These are phyloP conservation scores for Mycena capillaripes DNA, from an alignment of 768 basidiomycete genomes.

Conservation along the genomic window DNA sequence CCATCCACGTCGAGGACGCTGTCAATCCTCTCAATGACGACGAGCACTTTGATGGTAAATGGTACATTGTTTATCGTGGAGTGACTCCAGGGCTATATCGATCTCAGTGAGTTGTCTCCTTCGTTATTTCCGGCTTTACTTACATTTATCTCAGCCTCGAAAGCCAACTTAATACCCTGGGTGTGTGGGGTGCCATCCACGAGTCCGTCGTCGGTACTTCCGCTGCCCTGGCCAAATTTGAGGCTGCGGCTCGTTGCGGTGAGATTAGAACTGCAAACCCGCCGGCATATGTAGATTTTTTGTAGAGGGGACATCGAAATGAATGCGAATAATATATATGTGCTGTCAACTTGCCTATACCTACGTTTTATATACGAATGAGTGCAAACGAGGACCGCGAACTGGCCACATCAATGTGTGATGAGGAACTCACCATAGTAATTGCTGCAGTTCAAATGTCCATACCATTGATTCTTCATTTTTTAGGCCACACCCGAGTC, in stretches of 20 bases:
- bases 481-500: too few relatives aligned
- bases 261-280: not conserved
- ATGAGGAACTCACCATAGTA: too few relatives aligned
- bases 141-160: not conserved
- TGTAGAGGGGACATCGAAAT: too few relatives aligned
- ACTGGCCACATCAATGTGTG: not conserved
- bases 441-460: too few relatives aligned
- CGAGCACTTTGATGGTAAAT: not conserved
- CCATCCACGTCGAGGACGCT: too few relatives aligned
- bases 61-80: constrained; percentile 1
- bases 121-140: not conserved
- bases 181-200: not conserved
- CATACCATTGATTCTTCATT: too few relatives aligned
- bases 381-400: not conserved
- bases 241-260: not conserved
- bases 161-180: not conserved
- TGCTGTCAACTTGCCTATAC: not conserved
- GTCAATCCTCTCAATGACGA: not conserved
- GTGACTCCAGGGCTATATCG: not conserved
- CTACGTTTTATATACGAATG: not conserved
- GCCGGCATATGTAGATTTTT: not conserved
- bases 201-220: not conserved
- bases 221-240: not conserved
- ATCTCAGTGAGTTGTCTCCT: not conserved
- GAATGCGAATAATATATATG: too few relatives aligned